phyloP scores from a whole-genome alignment of 2,329 filamentous ascomycete genomes.

The Colletotrichum sidae region DNA sequence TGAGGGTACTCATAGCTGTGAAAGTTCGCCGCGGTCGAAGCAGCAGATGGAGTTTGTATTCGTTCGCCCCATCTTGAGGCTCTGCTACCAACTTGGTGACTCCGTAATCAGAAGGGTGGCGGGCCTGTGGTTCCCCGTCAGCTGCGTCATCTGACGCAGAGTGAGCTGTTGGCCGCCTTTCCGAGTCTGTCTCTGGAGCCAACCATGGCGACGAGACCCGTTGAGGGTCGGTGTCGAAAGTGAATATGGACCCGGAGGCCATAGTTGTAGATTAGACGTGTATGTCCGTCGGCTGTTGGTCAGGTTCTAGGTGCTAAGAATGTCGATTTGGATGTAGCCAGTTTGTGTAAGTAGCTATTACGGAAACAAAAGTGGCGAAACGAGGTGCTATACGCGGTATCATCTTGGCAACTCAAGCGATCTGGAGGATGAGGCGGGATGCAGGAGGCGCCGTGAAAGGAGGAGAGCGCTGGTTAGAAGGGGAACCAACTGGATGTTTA shows the following conservation, averaged over 20 bases:
- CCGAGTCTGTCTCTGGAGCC: slow-evolving; percentile 60
- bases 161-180: slow-evolving; percentile 44
- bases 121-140: slow-evolving; percentile 47
- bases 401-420: slow-evolving; percentile 26
- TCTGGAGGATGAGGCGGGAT: slow-evolving; percentile 1
- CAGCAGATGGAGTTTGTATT: slow-evolving; percentile 95
- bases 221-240: slow-evolving; percentile 89
- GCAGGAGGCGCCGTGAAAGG: slow-evolving; percentile 9
- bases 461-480: background rate
- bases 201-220: slow-evolving; percentile 93
- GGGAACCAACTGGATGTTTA: slow-evolving; percentile 19
- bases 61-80: slow-evolving; percentile 92
- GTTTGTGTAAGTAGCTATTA: slow-evolving; percentile 20
- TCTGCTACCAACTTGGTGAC: slow-evolving; percentile 87
- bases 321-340: background rate
- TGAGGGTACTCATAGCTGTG: slow-evolving; percentile 73
- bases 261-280: slow-evolving; percentile 55
- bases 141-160: slow-evolving; percentile 41
- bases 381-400: slow-evolving; percentile 36
- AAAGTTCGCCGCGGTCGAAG: slow-evolving; percentile 83
- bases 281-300: too few relatives aligned
- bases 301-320: too few relatives aligned
- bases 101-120: slow-evolving; percentile 69
- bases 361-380: slow-evolving; percentile 23
- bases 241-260: slow-evolving; percentile 97